Conservation (phyloP, 345 rosid genomes). For the Trapa incisa region DNA sequence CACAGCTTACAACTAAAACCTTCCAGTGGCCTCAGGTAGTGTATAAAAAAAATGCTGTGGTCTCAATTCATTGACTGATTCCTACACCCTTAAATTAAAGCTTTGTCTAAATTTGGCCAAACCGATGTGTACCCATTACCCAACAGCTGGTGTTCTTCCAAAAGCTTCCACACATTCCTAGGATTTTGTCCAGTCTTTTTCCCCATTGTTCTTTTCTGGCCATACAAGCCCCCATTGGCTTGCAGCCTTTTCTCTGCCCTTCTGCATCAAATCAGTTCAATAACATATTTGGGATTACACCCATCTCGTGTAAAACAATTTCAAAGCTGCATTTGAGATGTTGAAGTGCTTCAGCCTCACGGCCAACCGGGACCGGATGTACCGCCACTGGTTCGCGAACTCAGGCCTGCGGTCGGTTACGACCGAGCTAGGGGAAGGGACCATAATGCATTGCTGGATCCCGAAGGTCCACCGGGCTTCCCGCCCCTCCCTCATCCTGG, state of each 20-base stretch:
- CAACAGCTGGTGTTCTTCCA: background rate
- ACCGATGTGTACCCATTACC: background rate
- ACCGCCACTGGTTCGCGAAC: slow-evolving; percentile 9
- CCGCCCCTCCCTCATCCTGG: slow-evolving; percentile 45
- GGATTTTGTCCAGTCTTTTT: background rate
- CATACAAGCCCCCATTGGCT: background rate
- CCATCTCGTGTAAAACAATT: too few relatives aligned
- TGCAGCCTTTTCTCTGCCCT: background rate
- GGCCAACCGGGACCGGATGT: slow-evolving; percentile 11
- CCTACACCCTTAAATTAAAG: background rate
- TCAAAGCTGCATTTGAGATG: background rate
- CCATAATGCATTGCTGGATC: slow-evolving; percentile 67
- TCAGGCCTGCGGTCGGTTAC: slow-evolving; percentile 11
- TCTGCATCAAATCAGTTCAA: background rate
- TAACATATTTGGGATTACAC: too few relatives aligned
- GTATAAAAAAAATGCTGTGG: background rate
- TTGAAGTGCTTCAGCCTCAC: slow-evolving; percentile 12
- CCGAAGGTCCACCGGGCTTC: slow-evolving; percentile 26
- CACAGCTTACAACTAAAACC: too few relatives aligned
- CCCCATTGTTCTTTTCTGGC: background rate
- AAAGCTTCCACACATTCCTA: background rate
- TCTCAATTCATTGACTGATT: background rate
- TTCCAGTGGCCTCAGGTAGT: too few relatives aligned
- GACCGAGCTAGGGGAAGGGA: slow-evolving; percentile 45
- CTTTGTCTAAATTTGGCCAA: background rate